Percentiles rank a stretch among this genome's conserved stretches.
These are phyloP conservation scores for Draba incana DNA, from an alignment of 345 rosid genomes.

Conservation along the genomic window DNA sequence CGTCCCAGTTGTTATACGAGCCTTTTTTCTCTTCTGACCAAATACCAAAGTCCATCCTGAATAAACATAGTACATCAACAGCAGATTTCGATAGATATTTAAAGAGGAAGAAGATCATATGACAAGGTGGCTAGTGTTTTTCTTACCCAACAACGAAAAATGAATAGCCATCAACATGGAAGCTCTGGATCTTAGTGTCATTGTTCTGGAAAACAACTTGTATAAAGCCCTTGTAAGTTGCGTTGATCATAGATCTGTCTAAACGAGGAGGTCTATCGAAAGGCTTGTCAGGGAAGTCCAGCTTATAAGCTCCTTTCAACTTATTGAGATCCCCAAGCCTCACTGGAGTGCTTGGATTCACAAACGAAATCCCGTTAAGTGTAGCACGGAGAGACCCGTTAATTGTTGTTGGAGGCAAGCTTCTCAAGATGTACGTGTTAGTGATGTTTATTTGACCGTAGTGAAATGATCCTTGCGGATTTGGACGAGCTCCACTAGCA, in stretches of 20 bases:
- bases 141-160: conserved; percentile 89
- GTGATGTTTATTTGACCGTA: conserved; percentile 87
- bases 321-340: conserved; percentile 72
- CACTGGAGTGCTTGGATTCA: conserved; percentile 67
- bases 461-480: conserved; percentile 95
- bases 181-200: conserved; percentile 87
- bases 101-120: neutral
- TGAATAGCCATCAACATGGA: conserved; percentile 85
- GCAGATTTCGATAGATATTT: neutral
- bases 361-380: conserved; percentile 84
- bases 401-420: conserved; percentile 68
- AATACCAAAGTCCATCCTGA: conserved; percentile 90
- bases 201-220: conserved; percentile 87
- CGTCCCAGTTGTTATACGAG: conserved; percentile 68
- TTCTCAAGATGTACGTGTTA: conserved; percentile 62
- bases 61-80: conserved; percentile 56
- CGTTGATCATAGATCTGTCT: conserved; percentile 79
- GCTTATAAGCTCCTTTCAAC: conserved; percentile 83
- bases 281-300: conserved; percentile 85
- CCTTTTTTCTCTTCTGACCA: conserved; percentile 80
- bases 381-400: conserved; percentile 68
- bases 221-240: conserved; percentile 85
- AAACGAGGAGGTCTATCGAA: conserved; percentile 53
- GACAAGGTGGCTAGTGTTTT: conserved; percentile 5
- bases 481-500: conserved; percentile 98